Evolutionary conservation across 2,329 filamentous ascomycete species (phyloP).

Genomic region (Cadophora sp.): DNA sequence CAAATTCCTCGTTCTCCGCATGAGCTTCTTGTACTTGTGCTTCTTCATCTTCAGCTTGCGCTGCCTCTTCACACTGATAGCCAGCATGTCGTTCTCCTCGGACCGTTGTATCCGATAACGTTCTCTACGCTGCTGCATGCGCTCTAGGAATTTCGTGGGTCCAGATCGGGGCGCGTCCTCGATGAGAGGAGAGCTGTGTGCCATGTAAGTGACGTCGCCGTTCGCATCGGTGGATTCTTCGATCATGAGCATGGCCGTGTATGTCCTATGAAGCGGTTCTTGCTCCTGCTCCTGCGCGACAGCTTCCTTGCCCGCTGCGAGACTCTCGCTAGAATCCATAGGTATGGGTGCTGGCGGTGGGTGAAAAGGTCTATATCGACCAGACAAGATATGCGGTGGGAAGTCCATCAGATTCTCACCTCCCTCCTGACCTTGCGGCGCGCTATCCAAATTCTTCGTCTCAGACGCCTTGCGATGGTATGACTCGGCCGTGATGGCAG

Average conservation of each 20-base stretch:
- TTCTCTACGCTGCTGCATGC: constrained; percentile 70
- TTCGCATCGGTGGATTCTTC: constrained; percentile 68
- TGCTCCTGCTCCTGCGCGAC: constrained; percentile 41
- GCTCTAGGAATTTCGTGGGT: constrained; percentile 67
- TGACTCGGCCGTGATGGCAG: constrained; percentile 53
- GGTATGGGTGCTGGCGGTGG: constrained; percentile 82
- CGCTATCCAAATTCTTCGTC: constrained; percentile 58
- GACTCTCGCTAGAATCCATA: constrained; percentile 50
- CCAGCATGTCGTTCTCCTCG: constrained; percentile 68
- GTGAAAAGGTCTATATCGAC: constrained; percentile 79
- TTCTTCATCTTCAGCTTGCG: constrained; percentile 99
- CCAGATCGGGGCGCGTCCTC: constrained; percentile 50
- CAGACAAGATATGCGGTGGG: constrained; percentile 68
- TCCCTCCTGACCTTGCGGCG: constrained; percentile 21
- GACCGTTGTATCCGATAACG: constrained; percentile 56
- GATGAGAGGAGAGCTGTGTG: constrained; percentile 65
- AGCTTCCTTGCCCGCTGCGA: constrained; percentile 48
- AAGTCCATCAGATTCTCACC: constrained; percentile 58
- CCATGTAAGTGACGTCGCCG: constrained; percentile 65
- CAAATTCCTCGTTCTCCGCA: constrained; percentile 88
- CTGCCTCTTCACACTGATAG: constrained; percentile 91
- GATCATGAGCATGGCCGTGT: constrained; percentile 70
- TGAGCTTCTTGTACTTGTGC: constrained; percentile 99
- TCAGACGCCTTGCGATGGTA: constrained; percentile 51
- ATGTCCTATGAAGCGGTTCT: constrained; percentile 60